These are phyloP conservation scores for Daphne laureola DNA, from an alignment of 441 rosid species.

Conservation along the genomic window DNA sequence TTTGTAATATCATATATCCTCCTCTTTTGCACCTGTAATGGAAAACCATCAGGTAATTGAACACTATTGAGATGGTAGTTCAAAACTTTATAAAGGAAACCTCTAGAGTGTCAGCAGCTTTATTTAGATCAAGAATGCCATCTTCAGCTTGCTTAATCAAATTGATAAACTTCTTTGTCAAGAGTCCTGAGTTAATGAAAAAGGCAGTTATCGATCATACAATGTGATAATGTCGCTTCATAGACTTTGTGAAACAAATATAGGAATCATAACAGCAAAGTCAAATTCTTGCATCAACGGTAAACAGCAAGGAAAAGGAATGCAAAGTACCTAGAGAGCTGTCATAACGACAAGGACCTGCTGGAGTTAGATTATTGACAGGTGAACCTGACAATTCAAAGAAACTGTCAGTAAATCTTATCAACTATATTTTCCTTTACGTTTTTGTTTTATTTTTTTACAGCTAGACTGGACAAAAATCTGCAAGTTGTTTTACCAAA, in stretches of 20 bases:
- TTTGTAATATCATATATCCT: slow-evolving; percentile 96
- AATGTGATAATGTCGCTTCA: slow-evolving; percentile 1
- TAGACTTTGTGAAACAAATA: slow-evolving; percentile 5
- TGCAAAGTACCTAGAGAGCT: slow-evolving; percentile 77
- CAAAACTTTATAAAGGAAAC: slow-evolving; percentile 25
- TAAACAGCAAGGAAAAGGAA: slow-evolving; percentile 4
- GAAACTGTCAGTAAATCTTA: slow-evolving; percentile 6
- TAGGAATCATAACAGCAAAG: slow-evolving; percentile 8
- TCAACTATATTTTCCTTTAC: slow-evolving; percentile 11
- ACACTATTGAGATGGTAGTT: slow-evolving; percentile 7
- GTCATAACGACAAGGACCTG: slow-evolving; percentile 96
- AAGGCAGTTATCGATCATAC: slow-evolving; percentile 13
- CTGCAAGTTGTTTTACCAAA: not conserved
- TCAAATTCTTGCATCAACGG: not conserved
- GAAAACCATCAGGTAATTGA: slow-evolving; percentile 18
- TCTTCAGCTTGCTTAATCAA: slow-evolving; percentile 93
- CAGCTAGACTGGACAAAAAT: not conserved
- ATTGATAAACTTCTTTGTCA: slow-evolving; percentile 93
- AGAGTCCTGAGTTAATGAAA: slow-evolving; percentile 57
- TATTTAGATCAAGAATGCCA: slow-evolving; percentile 90
- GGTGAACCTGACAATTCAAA: slow-evolving; percentile 79
- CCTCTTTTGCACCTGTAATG: slow-evolving; percentile 86
- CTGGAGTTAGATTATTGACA: slow-evolving; percentile 66
- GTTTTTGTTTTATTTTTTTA: slow-evolving; percentile 4
- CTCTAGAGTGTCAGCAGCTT: slow-evolving; percentile 92